A percentile compares a stretch with the other conserved stretches of the same genome.
Evolutionary conservation across 2,329 filamentous ascomycete genomes (phyloP).

Genomic region (Xylariales sp.): DNA sequence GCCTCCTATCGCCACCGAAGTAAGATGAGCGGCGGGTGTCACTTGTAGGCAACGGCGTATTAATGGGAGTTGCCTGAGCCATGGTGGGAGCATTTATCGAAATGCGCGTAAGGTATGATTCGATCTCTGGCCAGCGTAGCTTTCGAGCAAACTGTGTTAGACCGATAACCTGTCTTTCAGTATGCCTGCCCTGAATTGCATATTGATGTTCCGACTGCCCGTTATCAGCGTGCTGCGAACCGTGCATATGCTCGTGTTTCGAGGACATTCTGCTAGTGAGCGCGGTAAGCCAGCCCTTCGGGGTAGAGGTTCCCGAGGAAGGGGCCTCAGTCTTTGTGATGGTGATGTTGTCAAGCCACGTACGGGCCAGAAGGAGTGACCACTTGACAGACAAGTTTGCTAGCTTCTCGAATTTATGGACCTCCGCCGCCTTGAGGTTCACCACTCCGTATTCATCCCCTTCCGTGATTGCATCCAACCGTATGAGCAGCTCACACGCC

Average conservation of each 20-base stretch:
- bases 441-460: slow-evolving; percentile 52
- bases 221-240: slow-evolving; percentile 31
- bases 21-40: slow-evolving; percentile 39
- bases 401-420: slow-evolving; percentile 57
- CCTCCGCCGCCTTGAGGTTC: slow-evolving; percentile 49
- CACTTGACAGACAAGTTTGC: slow-evolving; percentile 60
- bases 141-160: slow-evolving; percentile 60
- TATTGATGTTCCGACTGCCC: slow-evolving; percentile 35
- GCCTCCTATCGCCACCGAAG: slow-evolving; percentile 31
- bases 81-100: slow-evolving; percentile 42
- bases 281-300: slow-evolving; percentile 50
- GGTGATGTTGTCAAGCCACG: slow-evolving; percentile 65
- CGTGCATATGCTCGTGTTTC: slow-evolving; percentile 29
- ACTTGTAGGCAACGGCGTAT: slow-evolving; percentile 32
- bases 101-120: slow-evolving; percentile 44
- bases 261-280: slow-evolving; percentile 51
- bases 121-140: slow-evolving; percentile 58
- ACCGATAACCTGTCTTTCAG: slow-evolving; percentile 55
- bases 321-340: slow-evolving; percentile 41
- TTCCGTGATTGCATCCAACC: slow-evolving; percentile 59
- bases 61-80: slow-evolving; percentile 36
- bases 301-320: slow-evolving; percentile 28
- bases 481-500: slow-evolving; percentile 59
- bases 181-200: slow-evolving; percentile 50
- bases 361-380: slow-evolving; percentile 59